Percentiles rank a stretch among this genome's conserved stretches.
phyloP scores from a whole-genome alignment of 805 yeast species.

The Cyberlindnera bimundalis region DNA sequence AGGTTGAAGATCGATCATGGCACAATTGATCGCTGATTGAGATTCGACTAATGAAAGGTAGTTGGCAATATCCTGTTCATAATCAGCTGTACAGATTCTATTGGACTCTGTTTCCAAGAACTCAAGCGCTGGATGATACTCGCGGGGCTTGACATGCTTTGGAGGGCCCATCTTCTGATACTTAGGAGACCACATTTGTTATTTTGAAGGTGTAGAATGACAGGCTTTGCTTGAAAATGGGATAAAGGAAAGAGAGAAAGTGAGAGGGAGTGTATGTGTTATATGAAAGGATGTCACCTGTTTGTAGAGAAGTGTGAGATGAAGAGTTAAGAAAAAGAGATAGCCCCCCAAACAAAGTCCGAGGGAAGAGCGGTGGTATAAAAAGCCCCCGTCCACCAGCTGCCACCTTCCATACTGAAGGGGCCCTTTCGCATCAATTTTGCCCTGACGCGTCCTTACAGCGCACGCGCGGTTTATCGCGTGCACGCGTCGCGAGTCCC shows the following conservation, averaged over 20 bases:
- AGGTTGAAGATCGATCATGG: conserved; percentile 81
- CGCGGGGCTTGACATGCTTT: conserved; percentile 22
- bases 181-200: conserved; percentile 25
- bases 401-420: not conserved
- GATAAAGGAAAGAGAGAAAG: too few species aligned
- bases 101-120: conserved; percentile 43
- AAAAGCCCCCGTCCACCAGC: not conserved
- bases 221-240: too few species aligned
- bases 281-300: too few species aligned
- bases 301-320: too few species aligned
- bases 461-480: not conserved
- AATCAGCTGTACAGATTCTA: conserved; percentile 38
- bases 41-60: conserved; percentile 39
- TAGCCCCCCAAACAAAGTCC: not conserved
- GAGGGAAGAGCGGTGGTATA: not conserved
- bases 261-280: too few species aligned
- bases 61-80: conserved; percentile 38
- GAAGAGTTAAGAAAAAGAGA: not conserved
- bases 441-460: not conserved
- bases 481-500: not conserved
- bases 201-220: too few species aligned
- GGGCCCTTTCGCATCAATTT: not conserved
- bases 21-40: conserved; percentile 27
- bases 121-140: conserved; percentile 39
- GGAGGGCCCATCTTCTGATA: conserved; percentile 30